These are phyloP conservation scores for Tausonia pullulans DNA, from an alignment of 1,284 basidiomycete genomes.

Conservation along the genomic window DNA sequence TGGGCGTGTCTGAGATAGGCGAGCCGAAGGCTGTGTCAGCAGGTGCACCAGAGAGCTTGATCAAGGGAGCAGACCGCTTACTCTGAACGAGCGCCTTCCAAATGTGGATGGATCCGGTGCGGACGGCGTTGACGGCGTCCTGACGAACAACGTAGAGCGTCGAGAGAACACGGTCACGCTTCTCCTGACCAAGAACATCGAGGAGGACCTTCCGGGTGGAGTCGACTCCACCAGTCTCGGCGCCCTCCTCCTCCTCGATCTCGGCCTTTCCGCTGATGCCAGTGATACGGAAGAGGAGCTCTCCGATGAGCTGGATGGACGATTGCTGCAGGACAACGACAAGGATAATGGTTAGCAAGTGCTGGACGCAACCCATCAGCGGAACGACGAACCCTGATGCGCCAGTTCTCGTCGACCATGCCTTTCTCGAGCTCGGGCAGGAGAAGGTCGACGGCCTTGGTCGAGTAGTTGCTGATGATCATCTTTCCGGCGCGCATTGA, in stretches of 20 bases:
- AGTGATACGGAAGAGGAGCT: conserved; percentile 93
- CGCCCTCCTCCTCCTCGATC: conserved; percentile 65
- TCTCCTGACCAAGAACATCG: conserved; percentile 78
- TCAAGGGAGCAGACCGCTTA: conserved; percentile 23
- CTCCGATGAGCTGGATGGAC: conserved; percentile 90
- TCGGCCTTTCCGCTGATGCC: conserved; percentile 89
- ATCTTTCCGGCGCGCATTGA: conserved; percentile 98
- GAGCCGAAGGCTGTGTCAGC: neutral
- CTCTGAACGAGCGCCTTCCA: conserved; percentile 97
- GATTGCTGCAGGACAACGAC: conserved; percentile 52
- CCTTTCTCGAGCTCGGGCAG: conserved; percentile 89
- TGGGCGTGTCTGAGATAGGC: conserved; percentile 46
- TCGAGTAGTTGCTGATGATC: conserved; percentile 93
- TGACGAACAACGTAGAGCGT: conserved; percentile 89
- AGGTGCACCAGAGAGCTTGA: neutral
- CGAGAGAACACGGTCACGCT: conserved; percentile 80
- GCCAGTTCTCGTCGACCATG: conserved; percentile 90
- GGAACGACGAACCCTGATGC: conserved; percentile 62
- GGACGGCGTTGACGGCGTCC: conserved; percentile 79
- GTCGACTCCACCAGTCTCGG: conserved; percentile 56
- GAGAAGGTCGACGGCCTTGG: conserved; percentile 82
- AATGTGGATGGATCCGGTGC: conserved; percentile 86
- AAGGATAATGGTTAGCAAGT: neutral
- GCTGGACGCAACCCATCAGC: neutral
- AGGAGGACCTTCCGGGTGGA: conserved; percentile 71